Evolutionary conservation across 2,329 filamentous ascomycete species (phyloP).

Genomic region (Sclerotiophoma versabilis): DNA sequence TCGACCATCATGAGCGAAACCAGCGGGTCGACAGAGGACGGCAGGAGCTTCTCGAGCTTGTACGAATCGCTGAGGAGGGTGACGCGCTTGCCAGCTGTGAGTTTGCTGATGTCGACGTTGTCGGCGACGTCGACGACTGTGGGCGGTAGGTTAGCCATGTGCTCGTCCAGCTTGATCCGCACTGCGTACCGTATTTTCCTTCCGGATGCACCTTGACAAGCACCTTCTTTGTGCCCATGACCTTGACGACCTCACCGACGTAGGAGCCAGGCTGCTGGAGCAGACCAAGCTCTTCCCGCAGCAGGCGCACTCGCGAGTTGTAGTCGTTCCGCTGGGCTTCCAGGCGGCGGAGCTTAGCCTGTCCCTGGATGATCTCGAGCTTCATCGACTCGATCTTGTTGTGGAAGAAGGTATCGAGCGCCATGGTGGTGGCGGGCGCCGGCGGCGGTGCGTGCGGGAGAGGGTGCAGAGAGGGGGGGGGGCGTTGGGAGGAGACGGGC

Average conservation of each 20-base stretch:
- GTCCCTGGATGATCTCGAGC: conserved; percentile 99
- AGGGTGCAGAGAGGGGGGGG: not conserved
- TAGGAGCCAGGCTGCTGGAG: conserved; percentile 98
- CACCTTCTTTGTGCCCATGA: conserved; percentile 99
- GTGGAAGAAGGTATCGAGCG: conserved; percentile 98
- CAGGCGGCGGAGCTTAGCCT: conserved; percentile 90
- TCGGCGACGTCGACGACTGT: conserved; percentile 95
- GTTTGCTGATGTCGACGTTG: conserved; percentile 90
- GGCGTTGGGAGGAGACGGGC: too few species aligned
- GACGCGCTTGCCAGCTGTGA: conserved; percentile 96
- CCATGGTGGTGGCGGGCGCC: conserved; percentile 71
- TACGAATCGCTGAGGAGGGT: conserved; percentile 96
- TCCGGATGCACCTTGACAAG: conserved; percentile 98
- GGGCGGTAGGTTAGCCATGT: conserved; percentile 5
- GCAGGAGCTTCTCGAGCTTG: conserved; percentile 98
- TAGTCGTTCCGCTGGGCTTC: conserved; percentile 99
- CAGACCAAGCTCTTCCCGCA: conserved; percentile 93
- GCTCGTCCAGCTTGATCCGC: not conserved
- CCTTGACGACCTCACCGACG: conserved; percentile 99
- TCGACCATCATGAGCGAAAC: conserved; percentile 99
- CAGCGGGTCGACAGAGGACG: conserved; percentile 95
- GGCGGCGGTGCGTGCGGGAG: conserved; percentile 17
- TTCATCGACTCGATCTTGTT: conserved; percentile 99
- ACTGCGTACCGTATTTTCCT: conserved; percentile 91
- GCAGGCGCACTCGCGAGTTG: conserved; percentile 93